A percentile compares a stretch with the other conserved stretches of the same genome.
Evolutionary conservation across 371 early-diverging fungal genomes (phyloP).

Genomic region (Sanchytrium tribonematis): DNA sequence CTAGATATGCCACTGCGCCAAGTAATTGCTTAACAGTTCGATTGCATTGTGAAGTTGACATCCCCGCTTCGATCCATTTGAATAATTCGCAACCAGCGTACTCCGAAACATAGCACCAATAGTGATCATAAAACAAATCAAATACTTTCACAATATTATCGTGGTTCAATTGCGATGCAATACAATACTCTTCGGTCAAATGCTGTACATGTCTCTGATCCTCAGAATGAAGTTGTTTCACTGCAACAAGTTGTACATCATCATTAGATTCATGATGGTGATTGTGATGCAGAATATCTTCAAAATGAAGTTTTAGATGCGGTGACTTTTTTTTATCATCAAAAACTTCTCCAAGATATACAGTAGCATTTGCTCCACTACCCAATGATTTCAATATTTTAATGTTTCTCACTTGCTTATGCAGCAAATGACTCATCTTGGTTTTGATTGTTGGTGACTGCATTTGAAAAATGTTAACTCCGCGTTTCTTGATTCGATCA

Average conservation of each 20-base stretch:
- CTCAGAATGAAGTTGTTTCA: not conserved
- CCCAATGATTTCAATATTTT: not conserved
- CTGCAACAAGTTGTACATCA: not conserved
- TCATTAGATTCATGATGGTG: not conserved
- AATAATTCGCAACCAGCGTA: not conserved
- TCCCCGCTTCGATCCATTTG: not conserved
- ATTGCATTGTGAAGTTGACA: conserved; percentile 7
- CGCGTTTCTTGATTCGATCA: too few species aligned
- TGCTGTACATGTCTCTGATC: not conserved
- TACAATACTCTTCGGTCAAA: not conserved
- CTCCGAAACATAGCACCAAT: not conserved
- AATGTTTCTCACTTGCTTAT: not conserved
- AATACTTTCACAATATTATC: not conserved
- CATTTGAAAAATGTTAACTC: too few species aligned
- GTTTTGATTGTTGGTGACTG: too few species aligned
- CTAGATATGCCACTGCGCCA: conserved; percentile 56
- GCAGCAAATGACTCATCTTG: not conserved
- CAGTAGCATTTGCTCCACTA: not conserved
- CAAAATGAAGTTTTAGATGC: not conserved
- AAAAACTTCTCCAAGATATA: not conserved
- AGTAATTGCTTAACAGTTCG: conserved; percentile 80
- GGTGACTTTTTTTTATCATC: not conserved
- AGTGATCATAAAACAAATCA: not conserved
- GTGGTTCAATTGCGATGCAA: not conserved
- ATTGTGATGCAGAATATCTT: too few species aligned